Conservation (phyloP, 2,329 filamentous ascomycete species). For the Rutstroemia sp. region DNA sequence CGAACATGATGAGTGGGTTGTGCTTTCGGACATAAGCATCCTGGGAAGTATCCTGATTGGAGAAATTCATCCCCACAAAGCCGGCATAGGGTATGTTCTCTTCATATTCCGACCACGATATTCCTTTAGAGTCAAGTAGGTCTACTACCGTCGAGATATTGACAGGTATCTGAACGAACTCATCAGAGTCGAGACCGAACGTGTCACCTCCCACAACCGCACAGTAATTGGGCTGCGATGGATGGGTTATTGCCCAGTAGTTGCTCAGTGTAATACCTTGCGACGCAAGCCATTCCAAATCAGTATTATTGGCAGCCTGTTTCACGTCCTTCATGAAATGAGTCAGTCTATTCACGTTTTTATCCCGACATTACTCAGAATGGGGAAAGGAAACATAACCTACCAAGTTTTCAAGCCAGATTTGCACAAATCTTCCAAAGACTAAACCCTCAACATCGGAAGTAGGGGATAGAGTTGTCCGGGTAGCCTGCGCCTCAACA, state of each 20-base stretch:
- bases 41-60: slow-evolving; percentile 45
- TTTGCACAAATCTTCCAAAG: slow-evolving; percentile 52
- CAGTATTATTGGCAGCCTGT: slow-evolving; percentile 30
- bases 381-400: not conserved
- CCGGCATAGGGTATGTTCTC: slow-evolving; percentile 45
- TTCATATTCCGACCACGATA: slow-evolving; percentile 46
- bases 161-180: slow-evolving; percentile 37
- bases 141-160: slow-evolving; percentile 42
- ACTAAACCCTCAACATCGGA: slow-evolving; percentile 43
- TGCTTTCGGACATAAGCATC: slow-evolving; percentile 62
- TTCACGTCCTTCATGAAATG: slow-evolving; percentile 8
- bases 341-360: not conserved
- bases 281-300: slow-evolving; percentile 41
- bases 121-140: slow-evolving; percentile 38
- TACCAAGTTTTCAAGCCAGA: slow-evolving; percentile 53
- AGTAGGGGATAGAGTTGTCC: slow-evolving; percentile 36
- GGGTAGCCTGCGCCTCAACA: slow-evolving; percentile 36
- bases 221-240: slow-evolving; percentile 56
- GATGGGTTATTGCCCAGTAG: slow-evolving; percentile 48
- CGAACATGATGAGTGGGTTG: slow-evolving; percentile 44
- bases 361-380: not conserved
- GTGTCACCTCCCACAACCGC: slow-evolving; percentile 50
- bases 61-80: slow-evolving; percentile 39
- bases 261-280: slow-evolving; percentile 49
- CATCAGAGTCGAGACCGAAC: slow-evolving; percentile 48